A percentile compares a stretch with the other conserved stretches of the same genome.
Evolutionary conservation across 2,329 filamentous ascomycete genomes (phyloP).

Genomic region (Penicillium sp.): DNA sequence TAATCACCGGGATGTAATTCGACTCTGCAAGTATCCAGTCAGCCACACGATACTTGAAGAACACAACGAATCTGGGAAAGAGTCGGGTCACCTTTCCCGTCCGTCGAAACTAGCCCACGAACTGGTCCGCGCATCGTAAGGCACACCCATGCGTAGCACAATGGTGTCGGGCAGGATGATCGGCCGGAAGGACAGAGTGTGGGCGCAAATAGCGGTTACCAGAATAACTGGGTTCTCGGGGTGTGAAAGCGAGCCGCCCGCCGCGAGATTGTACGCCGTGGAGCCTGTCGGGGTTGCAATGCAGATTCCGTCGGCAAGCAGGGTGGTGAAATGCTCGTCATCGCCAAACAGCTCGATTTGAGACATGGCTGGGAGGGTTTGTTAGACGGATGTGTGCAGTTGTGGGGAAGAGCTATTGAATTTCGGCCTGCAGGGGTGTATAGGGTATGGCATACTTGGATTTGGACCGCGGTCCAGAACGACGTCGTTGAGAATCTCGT

Average conservation of each 20-base stretch:
- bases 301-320: constrained; percentile 90
- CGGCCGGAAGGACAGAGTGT: constrained; percentile 93
- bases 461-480: constrained; percentile 94
- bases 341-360: constrained; percentile 91
- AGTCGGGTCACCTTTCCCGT: constrained; percentile 64
- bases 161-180: constrained; percentile 96
- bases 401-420: not conserved
- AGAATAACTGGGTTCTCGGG: constrained; percentile 96
- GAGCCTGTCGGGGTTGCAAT: constrained; percentile 93
- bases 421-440: not conserved
- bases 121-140: constrained; percentile 83
- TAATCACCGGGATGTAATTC: constrained; percentile 55
- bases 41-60: constrained; percentile 15
- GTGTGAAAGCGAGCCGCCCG: constrained; percentile 92
- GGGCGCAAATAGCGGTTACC: constrained; percentile 89
- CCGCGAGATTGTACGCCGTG: constrained; percentile 93
- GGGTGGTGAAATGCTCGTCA: constrained; percentile 90
- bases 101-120: constrained; percentile 99
- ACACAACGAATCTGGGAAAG: not conserved
- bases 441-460: constrained; percentile 66
- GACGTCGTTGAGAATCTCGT: constrained; percentile 94
- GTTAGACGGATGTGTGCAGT: constrained; percentile 16
- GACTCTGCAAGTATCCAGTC: constrained; percentile 35
- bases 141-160: constrained; percentile 88
- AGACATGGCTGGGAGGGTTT: constrained; percentile 70